Conservation (phyloP, 768 basidiomycete genomes). For the Tylopilus felleus region DNA sequence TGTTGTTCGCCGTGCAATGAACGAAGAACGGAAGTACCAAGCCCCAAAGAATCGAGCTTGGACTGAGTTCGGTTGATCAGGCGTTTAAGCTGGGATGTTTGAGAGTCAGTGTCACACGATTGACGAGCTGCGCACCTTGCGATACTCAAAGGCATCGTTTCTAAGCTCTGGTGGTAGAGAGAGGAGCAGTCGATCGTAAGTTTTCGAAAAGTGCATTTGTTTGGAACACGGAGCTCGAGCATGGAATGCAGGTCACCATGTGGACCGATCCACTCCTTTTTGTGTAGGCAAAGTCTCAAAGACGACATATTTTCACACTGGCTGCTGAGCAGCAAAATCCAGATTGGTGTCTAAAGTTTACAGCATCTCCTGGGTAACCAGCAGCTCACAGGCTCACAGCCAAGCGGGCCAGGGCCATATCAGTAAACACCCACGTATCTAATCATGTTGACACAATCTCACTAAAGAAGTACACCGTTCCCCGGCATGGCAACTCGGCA, state of each 20-base stretch:
- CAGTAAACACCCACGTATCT: too few relatives aligned
- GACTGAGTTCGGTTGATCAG: constrained; percentile 78
- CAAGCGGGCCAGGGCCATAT: too few relatives aligned
- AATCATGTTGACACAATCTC: too few relatives aligned
- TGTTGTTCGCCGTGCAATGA: constrained; percentile 34
- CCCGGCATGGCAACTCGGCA: too few relatives aligned
- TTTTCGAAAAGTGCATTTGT: constrained; percentile 72
- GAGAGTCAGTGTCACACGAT: too few relatives aligned
- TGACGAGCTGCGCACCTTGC: constrained; percentile 47
- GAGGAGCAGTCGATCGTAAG: constrained; percentile 57
- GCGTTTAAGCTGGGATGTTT: constrained; percentile 71
- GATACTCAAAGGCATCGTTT: constrained; percentile 79
- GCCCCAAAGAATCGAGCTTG: constrained; percentile 72
- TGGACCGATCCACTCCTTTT: not conserved
- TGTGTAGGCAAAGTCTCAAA: too few relatives aligned
- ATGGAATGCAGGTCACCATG: not conserved
- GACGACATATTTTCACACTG: too few relatives aligned
- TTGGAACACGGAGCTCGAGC: not conserved
- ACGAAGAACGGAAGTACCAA: constrained; percentile 48
- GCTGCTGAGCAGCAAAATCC: too few relatives aligned
- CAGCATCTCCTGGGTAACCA: too few relatives aligned
- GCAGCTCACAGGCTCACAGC: too few relatives aligned
- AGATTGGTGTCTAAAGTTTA: too few relatives aligned
- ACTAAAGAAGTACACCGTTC: too few relatives aligned
- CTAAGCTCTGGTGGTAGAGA: constrained; percentile 74